Evolutionary conservation across 768 basidiomycete species (phyloP).

Genomic region (Psilocybe sp.): DNA sequence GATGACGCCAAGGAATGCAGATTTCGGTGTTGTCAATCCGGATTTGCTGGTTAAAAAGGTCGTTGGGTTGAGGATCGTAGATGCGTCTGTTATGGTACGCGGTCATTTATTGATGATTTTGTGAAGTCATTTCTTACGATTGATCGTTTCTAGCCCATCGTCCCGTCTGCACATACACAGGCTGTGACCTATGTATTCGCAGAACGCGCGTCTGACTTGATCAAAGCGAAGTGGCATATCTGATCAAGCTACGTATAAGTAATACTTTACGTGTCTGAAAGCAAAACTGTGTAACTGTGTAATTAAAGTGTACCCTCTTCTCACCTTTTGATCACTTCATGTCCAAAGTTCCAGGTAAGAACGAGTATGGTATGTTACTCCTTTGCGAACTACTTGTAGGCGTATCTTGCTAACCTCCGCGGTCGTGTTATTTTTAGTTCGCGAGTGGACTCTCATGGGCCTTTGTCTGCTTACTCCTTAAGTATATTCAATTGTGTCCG

Average conservation of each 20-base stretch:
- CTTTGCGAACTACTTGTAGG: too few species aligned
- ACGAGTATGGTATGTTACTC: too few species aligned
- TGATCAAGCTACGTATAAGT: not conserved
- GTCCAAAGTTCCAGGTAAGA: too few species aligned
- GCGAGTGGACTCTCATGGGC: too few species aligned
- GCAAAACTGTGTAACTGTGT: too few species aligned
- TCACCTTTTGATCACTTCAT: too few species aligned
- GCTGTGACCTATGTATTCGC: not conserved
- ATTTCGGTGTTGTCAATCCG: constrained; percentile 30
- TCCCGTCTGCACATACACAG: constrained; percentile 11
- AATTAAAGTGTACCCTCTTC: too few species aligned
- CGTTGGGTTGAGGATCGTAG: constrained; percentile 31
- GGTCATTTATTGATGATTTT: not conserved
- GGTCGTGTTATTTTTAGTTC: too few species aligned
- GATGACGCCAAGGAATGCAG: constrained; percentile 22
- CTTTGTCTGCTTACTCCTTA: too few species aligned
- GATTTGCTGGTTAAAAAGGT: constrained; percentile 30
- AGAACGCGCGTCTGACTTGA: constrained; percentile 5
- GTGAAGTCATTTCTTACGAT: not conserved
- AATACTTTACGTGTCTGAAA: too few species aligned
- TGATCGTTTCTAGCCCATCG: constrained; percentile 16
- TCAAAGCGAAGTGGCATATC: constrained; percentile 4
- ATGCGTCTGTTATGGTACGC: constrained; percentile 31
- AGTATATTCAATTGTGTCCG: too few species aligned
- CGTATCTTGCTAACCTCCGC: too few species aligned